Conservation (phyloP, 139 green algal species). For the Haematococcus sp. region DNA sequence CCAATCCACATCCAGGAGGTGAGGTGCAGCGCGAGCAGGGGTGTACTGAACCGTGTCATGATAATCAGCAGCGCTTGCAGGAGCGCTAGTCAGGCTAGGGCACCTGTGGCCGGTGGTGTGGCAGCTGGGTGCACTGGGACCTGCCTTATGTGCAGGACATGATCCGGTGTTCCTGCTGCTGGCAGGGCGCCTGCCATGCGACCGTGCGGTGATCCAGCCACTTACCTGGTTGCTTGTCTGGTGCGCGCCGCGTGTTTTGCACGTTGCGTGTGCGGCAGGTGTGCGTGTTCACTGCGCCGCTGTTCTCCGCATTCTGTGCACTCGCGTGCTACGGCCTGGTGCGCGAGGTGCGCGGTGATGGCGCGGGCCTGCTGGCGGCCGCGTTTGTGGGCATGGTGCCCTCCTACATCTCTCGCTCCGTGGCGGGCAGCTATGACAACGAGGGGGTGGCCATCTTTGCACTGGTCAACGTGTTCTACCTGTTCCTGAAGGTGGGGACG, state of each 20-base stretch:
- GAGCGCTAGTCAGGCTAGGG: no score
- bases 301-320: slow-evolving; percentile 88
- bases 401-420: slow-evolving; percentile 86
- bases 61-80: no score
- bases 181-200: no score
- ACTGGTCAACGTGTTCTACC: slow-evolving; percentile 83
- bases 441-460: slow-evolving; percentile 95
- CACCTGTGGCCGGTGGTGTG: no score
- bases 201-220: no score
- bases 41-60: no score
- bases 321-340: slow-evolving; percentile 87
- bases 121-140: no score
- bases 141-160: not conserved
- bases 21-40: no score
- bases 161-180: no score
- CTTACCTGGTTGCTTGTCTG: no score
- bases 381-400: slow-evolving; percentile 86
- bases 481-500: slow-evolving; percentile 78
- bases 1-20: slow-evolving; percentile 93
- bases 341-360: slow-evolving; percentile 52
- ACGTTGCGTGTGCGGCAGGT: no score
- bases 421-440: slow-evolving; percentile 87
- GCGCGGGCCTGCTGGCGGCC: slow-evolving; percentile 83
- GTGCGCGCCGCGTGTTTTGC: no score
- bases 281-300: slow-evolving; percentile 92